Evolutionary conservation across 495 filamentous ascomycete species (phyloP).

Genomic region (Penicillium chermesinum): DNA sequence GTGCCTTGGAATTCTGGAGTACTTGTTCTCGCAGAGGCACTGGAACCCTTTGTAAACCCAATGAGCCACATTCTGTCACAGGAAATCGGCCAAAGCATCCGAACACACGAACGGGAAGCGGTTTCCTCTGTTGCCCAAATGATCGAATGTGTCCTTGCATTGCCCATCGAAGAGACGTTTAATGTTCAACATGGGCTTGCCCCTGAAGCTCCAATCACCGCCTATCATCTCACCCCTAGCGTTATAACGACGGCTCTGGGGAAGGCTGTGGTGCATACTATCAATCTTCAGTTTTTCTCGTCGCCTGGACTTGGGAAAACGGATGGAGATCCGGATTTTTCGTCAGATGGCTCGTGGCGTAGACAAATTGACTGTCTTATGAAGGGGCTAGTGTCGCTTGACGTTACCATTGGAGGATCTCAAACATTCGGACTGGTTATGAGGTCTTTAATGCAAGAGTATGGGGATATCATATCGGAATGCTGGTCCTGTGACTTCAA

Average conservation of each 20-base stretch:
- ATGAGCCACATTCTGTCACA: neutral
- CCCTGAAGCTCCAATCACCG: slow-evolving; percentile 13
- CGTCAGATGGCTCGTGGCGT: slow-evolving; percentile 2
- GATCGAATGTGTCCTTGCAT: slow-evolving; percentile 3
- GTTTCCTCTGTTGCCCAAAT: slow-evolving; percentile 4
- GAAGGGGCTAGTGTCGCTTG: slow-evolving; percentile 21
- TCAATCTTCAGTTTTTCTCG: neutral
- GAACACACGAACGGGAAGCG: slow-evolving; percentile 4
- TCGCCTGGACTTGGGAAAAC: neutral
- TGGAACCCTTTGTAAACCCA: slow-evolving; percentile 2
- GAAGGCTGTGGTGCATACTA: slow-evolving; percentile 15
- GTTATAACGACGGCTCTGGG: slow-evolving; percentile 15
- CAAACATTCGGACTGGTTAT: slow-evolving; percentile 9
- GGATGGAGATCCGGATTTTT: neutral
- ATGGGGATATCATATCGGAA: slow-evolving; percentile 23
- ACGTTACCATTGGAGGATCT: slow-evolving; percentile 25
- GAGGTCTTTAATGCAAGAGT: slow-evolving; percentile 7
- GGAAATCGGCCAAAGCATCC: too few species aligned
- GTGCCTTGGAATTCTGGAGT: slow-evolving; percentile 18
- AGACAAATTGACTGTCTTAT: slow-evolving; percentile 18
- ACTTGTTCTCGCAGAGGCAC: slow-evolving; percentile 11
- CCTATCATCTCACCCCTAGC: slow-evolving; percentile 22
- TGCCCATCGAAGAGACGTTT: slow-evolving; percentile 15
- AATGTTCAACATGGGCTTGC: slow-evolving; percentile 20
- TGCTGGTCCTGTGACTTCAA: slow-evolving; percentile 19